A percentile compares a stretch with the other conserved stretches of the same genome.
Conservation (phyloP, 2,329 filamentous ascomycete species). For the Hyphodiscus sp. region DNA sequence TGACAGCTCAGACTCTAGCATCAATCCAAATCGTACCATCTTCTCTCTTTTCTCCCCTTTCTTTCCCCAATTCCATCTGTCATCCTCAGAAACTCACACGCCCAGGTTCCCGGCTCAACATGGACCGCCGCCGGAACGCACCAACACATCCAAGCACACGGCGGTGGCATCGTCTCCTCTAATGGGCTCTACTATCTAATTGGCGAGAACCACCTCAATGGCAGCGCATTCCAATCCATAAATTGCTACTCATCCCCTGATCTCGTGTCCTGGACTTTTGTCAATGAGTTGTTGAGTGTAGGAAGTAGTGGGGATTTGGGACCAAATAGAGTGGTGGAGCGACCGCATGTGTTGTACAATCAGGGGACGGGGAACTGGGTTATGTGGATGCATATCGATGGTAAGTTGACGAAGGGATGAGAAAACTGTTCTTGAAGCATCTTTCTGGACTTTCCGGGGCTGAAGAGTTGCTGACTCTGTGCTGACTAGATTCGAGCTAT, state of each 20-base stretch:
- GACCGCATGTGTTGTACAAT: conserved; percentile 65
- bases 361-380: conserved; percentile 57
- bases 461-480: no score
- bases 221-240: conserved; percentile 54
- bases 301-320: conserved; percentile 51
- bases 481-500: conserved; percentile 50
- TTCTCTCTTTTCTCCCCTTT: no score
- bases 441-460: no score
- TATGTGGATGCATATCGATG: conserved; percentile 65
- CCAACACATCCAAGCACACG: conserved; percentile 60
- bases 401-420: no score
- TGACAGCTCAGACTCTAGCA: no score
- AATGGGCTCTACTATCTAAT: conserved; percentile 69
- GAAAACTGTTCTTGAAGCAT: no score
- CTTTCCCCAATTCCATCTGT: no score
- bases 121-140: conserved; percentile 30
- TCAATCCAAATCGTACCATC: no score
- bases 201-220: conserved; percentile 63
- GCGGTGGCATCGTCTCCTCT: conserved; percentile 58
- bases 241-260: conserved; percentile 61
- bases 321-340: conserved; percentile 55
- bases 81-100: no score
- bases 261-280: conserved; percentile 58
- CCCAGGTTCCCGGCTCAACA: conserved; percentile 27
- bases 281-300: conserved; percentile 50